Percentiles rank a stretch among this genome's conserved stretches.
Conservation (phyloP, 2,329 filamentous ascomycete genomes). For the Aspergillus sp. region DNA sequence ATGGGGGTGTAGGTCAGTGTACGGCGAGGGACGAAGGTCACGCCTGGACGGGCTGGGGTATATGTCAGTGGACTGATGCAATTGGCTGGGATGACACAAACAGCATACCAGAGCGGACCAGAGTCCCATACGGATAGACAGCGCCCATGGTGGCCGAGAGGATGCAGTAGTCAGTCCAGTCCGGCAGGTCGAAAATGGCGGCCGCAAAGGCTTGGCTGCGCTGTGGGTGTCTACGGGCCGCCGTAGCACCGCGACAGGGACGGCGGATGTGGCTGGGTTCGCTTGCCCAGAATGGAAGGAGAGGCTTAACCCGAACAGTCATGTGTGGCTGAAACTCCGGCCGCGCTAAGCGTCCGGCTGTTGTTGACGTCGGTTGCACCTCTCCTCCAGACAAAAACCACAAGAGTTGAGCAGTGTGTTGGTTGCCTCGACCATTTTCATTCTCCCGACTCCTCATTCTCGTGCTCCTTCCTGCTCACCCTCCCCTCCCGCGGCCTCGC, state of each 20-base stretch:
- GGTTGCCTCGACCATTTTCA: too few species aligned
- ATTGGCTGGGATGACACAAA: background rate
- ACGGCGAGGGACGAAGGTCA: constrained; percentile 27
- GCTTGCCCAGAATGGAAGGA: too few species aligned
- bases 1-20: constrained; percentile 24
- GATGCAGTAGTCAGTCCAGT: constrained; percentile 9
- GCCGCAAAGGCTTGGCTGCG: constrained; percentile 14
- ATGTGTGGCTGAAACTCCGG: too few species aligned
- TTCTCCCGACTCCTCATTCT: too few species aligned
- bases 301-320: too few species aligned
- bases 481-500: constrained; percentile 5
- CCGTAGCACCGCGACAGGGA: constrained; percentile 11
- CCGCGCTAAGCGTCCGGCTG: too few species aligned
- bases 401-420: too few species aligned
- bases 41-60: constrained; percentile 21
- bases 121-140: constrained; percentile 28
- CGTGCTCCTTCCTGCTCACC: background rate
- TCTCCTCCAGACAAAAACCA: too few species aligned
- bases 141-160: constrained; percentile 32
- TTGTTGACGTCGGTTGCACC: too few species aligned
- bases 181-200: constrained; percentile 23
- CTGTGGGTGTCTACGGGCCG: constrained; percentile 8
- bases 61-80: background rate
- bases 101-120: constrained; percentile 29
- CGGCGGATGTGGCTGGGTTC: too few species aligned